These are phyloP conservation scores for Mortierella claussenii DNA, from an alignment of 192 early-diverging fungal genomes.

Conservation along the genomic window DNA sequence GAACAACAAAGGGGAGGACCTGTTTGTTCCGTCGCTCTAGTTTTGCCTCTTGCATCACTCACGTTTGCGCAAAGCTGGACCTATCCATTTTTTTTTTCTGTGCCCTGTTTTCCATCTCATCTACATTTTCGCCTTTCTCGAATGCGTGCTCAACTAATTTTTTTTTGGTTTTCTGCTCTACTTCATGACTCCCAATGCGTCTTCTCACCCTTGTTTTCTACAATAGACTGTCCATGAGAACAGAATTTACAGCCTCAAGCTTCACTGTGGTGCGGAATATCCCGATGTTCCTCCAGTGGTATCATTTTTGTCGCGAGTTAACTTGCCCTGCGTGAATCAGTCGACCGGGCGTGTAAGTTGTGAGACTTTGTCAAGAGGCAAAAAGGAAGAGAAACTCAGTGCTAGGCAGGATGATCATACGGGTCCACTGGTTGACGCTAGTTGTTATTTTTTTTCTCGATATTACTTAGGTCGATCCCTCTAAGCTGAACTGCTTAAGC, in stretches of 20 bases:
- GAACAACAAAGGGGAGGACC: too few species aligned
- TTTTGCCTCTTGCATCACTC: not conserved
- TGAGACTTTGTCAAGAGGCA: too few species aligned
- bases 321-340: slow-evolving; percentile 88
- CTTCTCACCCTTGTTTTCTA: not conserved
- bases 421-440: not conserved
- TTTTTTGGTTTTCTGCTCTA: not conserved
- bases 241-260: slow-evolving; percentile 90
- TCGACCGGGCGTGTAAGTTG: slow-evolving; percentile 75
- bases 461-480: slow-evolving; percentile 68
- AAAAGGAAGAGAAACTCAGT: not conserved
- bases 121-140: too few species aligned
- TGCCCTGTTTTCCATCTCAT: slow-evolving; percentile 8
- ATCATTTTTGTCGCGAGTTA: slow-evolving; percentile 84
- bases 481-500: slow-evolving; percentile 76
- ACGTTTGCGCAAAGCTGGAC: not conserved
- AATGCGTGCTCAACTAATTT: too few species aligned
- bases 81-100: not conserved
- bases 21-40: too few species aligned
- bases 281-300: slow-evolving; percentile 85
- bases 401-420: not conserved
- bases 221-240: slow-evolving; percentile 93
- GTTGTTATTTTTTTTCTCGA: not conserved
- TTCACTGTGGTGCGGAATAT: slow-evolving; percentile 88
- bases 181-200: too few species aligned